These are phyloP conservation scores for Melanogaster broomeanus DNA, from an alignment of 768 basidiomycete genomes.

Conservation along the genomic window DNA sequence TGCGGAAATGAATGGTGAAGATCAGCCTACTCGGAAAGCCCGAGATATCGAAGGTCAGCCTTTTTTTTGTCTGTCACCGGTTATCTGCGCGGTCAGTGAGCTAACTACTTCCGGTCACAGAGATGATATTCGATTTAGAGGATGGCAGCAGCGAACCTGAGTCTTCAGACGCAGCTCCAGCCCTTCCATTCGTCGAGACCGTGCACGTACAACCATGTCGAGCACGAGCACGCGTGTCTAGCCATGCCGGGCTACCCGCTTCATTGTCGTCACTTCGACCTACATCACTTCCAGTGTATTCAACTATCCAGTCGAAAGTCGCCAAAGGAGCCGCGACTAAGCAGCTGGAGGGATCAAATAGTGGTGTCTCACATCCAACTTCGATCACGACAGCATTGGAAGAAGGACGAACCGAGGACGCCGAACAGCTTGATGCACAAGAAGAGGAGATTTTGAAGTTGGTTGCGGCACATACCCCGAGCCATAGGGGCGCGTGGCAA, in stretches of 20 bases:
- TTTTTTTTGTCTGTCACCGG: not conserved
- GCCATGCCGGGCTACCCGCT: constrained; percentile 47
- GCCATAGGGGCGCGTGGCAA: constrained; percentile 72
- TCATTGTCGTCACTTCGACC: constrained; percentile 65
- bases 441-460: constrained; percentile 59
- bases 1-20: constrained; percentile 34
- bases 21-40: constrained; percentile 17
- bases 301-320: constrained; percentile 44
- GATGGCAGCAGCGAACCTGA: constrained; percentile 43
- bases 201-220: constrained; percentile 21
- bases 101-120: constrained; percentile 34
- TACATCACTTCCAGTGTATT: constrained; percentile 66
- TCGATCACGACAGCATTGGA: not conserved
- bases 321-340: not conserved
- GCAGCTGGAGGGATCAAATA: constrained; percentile 4
- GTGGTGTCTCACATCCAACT: not conserved
- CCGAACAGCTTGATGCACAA: constrained; percentile 36
- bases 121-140: constrained; percentile 73
- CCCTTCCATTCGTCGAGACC: constrained; percentile 38
- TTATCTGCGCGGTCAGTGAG: too few species aligned
- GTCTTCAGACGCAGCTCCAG: constrained; percentile 33
- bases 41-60: constrained; percentile 48
- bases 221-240: constrained; percentile 31
- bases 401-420: constrained; percentile 16
- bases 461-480: constrained; percentile 69